These are phyloP conservation scores for Pichia deserticola DNA, from an alignment of 805 yeast species.

Conservation along the genomic window DNA sequence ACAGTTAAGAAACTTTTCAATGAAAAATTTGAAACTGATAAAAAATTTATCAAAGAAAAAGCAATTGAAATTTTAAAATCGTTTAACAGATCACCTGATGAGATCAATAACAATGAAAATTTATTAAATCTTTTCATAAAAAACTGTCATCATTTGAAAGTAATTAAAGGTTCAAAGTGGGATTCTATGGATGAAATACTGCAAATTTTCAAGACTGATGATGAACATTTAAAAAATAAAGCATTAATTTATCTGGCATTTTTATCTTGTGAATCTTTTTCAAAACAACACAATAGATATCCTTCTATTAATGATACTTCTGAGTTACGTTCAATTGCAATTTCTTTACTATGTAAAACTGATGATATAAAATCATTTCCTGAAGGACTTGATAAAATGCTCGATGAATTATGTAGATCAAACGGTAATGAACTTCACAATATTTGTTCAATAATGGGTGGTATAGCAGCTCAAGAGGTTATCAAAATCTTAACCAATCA, in stretches of 20 bases:
- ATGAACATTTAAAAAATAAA: conserved; percentile 9
- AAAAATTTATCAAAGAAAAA: conserved; percentile 28
- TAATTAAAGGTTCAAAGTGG: conserved; percentile 15
- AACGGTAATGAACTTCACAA: conserved; percentile 46
- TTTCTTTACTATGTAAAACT: conserved; percentile 20
- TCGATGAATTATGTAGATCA: conserved; percentile 35
- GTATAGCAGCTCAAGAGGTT: conserved; percentile 78
- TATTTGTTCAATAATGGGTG: conserved; percentile 68
- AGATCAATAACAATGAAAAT: conserved; percentile 28
- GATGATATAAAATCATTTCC: conserved; percentile 15
- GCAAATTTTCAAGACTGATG: background rate
- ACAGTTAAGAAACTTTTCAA: conserved; percentile 51
- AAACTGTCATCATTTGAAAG: conserved; percentile 47
- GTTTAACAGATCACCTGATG: conserved; percentile 24
- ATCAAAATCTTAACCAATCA: conserved; percentile 71
- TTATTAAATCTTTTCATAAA: conserved; percentile 48
- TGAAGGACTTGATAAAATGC: conserved; percentile 32
- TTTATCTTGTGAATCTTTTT: conserved; percentile 27
- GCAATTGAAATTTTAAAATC: conserved; percentile 24
- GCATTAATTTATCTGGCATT: conserved; percentile 35
- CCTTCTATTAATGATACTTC: conserved; percentile 17
- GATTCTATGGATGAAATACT: background rate
- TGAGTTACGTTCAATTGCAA: conserved; percentile 17
- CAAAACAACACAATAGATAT: conserved; percentile 15
- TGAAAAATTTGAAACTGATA: conserved; percentile 46